Evolutionary conservation across 768 basidiomycete species (phyloP).

Genomic region (Austroboletus eburneus): DNA sequence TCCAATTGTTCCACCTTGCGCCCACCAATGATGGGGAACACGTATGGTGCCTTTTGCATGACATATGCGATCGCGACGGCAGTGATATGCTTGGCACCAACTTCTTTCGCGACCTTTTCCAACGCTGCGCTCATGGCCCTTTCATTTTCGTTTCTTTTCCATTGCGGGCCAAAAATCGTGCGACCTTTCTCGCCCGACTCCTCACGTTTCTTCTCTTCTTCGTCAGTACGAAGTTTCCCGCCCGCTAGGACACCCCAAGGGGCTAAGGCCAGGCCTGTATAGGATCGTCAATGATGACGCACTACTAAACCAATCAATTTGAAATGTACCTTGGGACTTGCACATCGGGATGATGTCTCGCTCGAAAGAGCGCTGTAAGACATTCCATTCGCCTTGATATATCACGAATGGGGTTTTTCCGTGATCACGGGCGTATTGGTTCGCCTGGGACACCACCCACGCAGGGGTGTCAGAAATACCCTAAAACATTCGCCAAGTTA

Average conservation of each 20-base stretch:
- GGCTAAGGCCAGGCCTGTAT: neutral
- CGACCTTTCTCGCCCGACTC: too few species aligned
- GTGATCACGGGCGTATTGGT: conserved; percentile 39
- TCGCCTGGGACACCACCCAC: conserved; percentile 40
- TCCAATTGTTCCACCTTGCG: too few species aligned
- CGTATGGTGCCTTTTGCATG: neutral
- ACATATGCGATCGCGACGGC: neutral
- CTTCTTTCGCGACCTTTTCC: neutral
- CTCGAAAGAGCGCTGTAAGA: conserved; percentile 43
- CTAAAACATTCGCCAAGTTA: too few species aligned
- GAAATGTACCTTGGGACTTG: neutral
- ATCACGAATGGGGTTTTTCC: conserved; percentile 48
- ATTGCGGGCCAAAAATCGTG: too few species aligned
- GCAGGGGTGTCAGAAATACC: too few species aligned
- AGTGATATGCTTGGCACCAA: neutral
- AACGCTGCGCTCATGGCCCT: too few species aligned
- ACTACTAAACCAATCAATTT: neutral
- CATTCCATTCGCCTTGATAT: conserved; percentile 46
- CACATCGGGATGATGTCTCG: too few species aligned
- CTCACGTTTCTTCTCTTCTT: neutral
- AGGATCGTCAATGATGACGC: neutral
- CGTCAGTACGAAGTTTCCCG: neutral
- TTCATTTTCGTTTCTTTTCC: too few species aligned
- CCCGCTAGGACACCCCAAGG: neutral
- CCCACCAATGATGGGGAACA: too few species aligned